Evolutionary conservation across 768 basidiomycete genomes (phyloP).

Genomic region (Lactarius psammicola): DNA sequence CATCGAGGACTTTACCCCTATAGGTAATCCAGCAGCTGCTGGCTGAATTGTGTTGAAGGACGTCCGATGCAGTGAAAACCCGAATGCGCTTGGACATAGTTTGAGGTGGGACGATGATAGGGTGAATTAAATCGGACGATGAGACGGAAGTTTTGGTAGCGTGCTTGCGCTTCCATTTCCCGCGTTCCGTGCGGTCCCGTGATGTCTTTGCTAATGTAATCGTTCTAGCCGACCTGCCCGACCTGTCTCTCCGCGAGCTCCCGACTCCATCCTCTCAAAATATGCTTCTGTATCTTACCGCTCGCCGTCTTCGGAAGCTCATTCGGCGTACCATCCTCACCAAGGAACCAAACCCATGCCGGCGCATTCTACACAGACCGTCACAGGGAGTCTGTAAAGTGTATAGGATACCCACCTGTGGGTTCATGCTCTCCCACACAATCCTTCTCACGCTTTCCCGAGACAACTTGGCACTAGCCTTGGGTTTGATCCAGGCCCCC

Average conservation of each 20-base stretch:
- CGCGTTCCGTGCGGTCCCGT: neutral
- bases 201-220: neutral
- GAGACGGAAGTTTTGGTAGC: neutral
- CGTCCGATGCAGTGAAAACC: slow-evolving; percentile 75
- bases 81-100: slow-evolving; percentile 62
- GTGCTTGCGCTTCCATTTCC: neutral
- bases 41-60: slow-evolving; percentile 56
- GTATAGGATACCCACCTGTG: slow-evolving; percentile 53
- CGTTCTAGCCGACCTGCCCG: slow-evolving; percentile 35
- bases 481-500: slow-evolving; percentile 70
- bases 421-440: slow-evolving; percentile 67
- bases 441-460: slow-evolving; percentile 52
- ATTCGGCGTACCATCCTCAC: slow-evolving; percentile 54
- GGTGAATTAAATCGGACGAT: neutral
- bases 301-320: slow-evolving; percentile 85
- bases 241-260: slow-evolving; percentile 48
- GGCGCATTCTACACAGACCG: slow-evolving; percentile 61
- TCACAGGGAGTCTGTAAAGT: neutral
- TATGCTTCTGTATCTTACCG: slow-evolving; percentile 83
- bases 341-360: slow-evolving; percentile 80
- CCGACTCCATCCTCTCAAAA: slow-evolving; percentile 67
- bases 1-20: slow-evolving; percentile 84
- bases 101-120: slow-evolving; percentile 24
- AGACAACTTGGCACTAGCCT: slow-evolving; percentile 35
- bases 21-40: slow-evolving; percentile 81